Base-by-base conservation (phyloP, 2,329 filamentous ascomycete genomes). In the Monilinia laxa region DNA sequence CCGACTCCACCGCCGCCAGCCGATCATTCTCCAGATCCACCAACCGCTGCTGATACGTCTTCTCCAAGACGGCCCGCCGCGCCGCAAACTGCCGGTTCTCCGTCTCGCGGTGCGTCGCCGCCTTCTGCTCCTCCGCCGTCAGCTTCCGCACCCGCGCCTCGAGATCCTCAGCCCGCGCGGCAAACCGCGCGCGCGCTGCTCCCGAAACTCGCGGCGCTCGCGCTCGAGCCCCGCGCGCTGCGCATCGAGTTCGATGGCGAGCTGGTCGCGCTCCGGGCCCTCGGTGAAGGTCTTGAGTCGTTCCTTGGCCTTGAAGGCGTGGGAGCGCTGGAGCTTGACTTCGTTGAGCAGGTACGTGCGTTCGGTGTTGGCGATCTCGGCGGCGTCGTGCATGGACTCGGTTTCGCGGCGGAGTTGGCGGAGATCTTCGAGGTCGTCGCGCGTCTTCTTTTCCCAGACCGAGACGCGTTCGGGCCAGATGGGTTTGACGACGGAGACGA, bases 401-500 rank as follows among this genome's bases (percentile, higher is more conserved):
- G 64, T 54, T 2, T 69, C 62, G 0, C n/a, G 14, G 4, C 63
- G 65, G 2, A 68, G 31, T 10, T 49, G 60, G 14, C 66, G 70
- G 10, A 70, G 55, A 12, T 71, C 69, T 6, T 70, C 62, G 4
- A 75, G 40, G 16, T 74, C 68, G 0, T 40, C 66, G 3, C 71
- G 68, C 16, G 72, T 64, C 28, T 70, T 71, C 57, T 68, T 68
- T 64, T 76, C 74, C 73, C 71, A 74, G 9, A 68, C 66, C 18
- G 68, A 71, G 3, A 63, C 66, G 7, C 75, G 65, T 56, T 75
- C 72, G 0, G 73, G 74, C 73, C 72, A 76, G 2, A 70, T 53
- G 11, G 74, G 75, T 64, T 75, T 75, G 2, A 73, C 71, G 12
- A 75, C 74, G 1, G 68, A 69, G 1, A 76, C 74, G 35, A 76